These are phyloP conservation scores for Mucor indicus DNA, from an alignment of 371 early-diverging fungal genomes.

Conservation along the genomic window DNA sequence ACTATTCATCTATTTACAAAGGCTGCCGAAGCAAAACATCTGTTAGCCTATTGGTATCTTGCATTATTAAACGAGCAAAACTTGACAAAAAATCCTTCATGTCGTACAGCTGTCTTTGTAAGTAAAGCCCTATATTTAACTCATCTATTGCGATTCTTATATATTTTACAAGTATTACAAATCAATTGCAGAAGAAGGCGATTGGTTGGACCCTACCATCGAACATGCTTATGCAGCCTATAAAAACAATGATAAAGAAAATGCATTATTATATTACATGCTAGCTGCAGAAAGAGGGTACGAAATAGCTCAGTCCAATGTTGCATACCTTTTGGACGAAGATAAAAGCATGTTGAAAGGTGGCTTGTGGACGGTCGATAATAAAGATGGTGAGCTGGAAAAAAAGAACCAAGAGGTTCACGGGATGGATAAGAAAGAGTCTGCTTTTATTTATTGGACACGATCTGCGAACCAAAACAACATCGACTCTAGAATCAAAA, in stretches of 20 bases:
- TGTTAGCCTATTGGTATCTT: constrained; percentile 73
- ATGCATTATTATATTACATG: constrained; percentile 17
- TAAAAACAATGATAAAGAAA: constrained; percentile 61
- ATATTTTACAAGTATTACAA: constrained; percentile 81
- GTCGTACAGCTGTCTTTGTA: background rate
- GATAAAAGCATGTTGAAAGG: constrained; percentile 16
- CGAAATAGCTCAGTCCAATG: constrained; percentile 37
- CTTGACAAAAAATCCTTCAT: too few species aligned
- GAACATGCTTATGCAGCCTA: constrained; percentile 55
- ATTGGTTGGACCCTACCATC: constrained; percentile 74
- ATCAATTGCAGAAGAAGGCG: constrained; percentile 79
- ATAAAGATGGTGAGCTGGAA: background rate
- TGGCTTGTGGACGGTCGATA: constrained; percentile 6
- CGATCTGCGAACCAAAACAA: constrained; percentile 95
- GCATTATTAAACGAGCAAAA: constrained; percentile 64
- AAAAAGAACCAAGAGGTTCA: background rate
- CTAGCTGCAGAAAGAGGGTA: constrained; percentile 29
- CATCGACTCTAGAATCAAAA: constrained; percentile 84
- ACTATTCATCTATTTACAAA: constrained; percentile 33
- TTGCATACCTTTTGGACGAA: constrained; percentile 86
- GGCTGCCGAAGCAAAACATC: constrained; percentile 59
- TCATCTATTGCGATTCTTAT: background rate
- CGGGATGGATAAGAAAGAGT: constrained; percentile 25
- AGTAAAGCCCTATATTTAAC: background rate
- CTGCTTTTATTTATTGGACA: constrained; percentile 87